These are phyloP conservation scores for Pseudopithomyces maydicus DNA, from an alignment of 2,329 filamentous ascomycete genomes.

Conservation along the genomic window DNA sequence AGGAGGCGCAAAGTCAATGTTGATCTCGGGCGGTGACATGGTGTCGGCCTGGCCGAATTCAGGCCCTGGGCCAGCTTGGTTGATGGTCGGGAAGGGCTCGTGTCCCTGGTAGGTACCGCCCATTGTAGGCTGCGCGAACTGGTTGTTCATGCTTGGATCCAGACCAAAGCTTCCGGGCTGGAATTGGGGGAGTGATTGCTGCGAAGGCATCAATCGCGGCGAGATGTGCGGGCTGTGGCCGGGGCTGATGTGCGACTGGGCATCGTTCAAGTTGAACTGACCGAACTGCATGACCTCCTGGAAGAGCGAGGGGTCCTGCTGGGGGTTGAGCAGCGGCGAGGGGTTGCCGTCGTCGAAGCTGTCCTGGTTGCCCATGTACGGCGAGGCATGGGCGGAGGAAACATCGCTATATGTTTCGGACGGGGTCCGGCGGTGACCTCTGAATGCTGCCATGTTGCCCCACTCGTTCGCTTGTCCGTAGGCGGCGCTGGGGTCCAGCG, in stretches of 20 bases:
- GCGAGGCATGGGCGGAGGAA: conserved; percentile 82
- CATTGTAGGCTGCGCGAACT: conserved; percentile 53
- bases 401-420: conserved; percentile 90
- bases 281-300: conserved; percentile 79
- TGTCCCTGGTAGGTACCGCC: conserved; percentile 60
- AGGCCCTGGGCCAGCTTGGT: conserved; percentile 53
- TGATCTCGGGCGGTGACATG: conserved; percentile 93
- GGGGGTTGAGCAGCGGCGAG: conserved; percentile 78
- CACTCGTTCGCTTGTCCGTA: conserved; percentile 64
- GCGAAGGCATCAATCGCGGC: conserved; percentile 70
- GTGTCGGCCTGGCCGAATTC: conserved; percentile 72
- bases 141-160: conserved; percentile 52
- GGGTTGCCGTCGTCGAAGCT: conserved; percentile 77
- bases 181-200: conserved; percentile 58
- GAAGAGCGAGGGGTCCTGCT: conserved; percentile 72
- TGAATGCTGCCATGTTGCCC: conserved; percentile 67
- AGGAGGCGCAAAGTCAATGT: conserved; percentile 87
- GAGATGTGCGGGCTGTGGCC: conserved; percentile 74
- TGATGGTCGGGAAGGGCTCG: conserved; percentile 56
- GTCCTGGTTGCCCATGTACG: conserved; percentile 78
- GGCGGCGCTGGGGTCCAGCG: conserved; percentile 65
- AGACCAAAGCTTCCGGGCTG: conserved; percentile 54
- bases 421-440: conserved; percentile 79
- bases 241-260: conserved; percentile 59
- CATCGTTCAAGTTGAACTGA: conserved; percentile 71